phyloP scores from a whole-genome alignment of 139 green algal species.

The Coccomyxa sp. region DNA sequence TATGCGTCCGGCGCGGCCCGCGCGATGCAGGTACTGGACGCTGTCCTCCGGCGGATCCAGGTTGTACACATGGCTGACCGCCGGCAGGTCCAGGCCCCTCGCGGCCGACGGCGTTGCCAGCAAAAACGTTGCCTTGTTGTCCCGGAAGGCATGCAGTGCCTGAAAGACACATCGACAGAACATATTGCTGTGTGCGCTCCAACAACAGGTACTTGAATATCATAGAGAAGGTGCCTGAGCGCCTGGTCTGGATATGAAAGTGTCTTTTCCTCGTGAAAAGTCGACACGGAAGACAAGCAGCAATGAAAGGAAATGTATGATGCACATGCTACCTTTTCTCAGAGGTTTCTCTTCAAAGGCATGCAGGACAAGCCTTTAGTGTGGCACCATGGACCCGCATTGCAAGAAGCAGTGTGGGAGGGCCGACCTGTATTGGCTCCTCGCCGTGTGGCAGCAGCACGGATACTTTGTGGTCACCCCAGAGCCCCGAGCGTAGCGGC shows the following conservation, averaged over 20 bases:
- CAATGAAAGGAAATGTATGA: too few species aligned
- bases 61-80: slow-evolving; percentile 82
- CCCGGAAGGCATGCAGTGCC: slow-evolving; percentile 69
- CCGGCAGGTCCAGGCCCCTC: slow-evolving; percentile 80
- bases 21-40: slow-evolving; percentile 75
- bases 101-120: slow-evolving; percentile 59
- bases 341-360: too few species aligned
- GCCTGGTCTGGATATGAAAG: neutral
- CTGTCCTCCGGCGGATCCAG: slow-evolving; percentile 47
- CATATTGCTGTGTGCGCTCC: too few species aligned
- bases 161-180: neutral
- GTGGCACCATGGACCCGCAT: neutral
- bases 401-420: neutral
- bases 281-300: too few species aligned
- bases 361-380: neutral
- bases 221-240: neutral
- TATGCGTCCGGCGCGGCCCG: slow-evolving; percentile 69
- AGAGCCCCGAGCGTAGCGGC: slow-evolving; percentile 67
- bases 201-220: neutral
- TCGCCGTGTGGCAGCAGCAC: slow-evolving; percentile 71
- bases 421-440: slow-evolving; percentile 59
- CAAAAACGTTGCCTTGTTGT: slow-evolving; percentile 63
- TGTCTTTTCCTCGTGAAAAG: too few species aligned
- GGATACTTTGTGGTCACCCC: slow-evolving; percentile 69
- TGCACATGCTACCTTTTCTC: too few species aligned